Evolutionary conservation across 345 rosid genomes (phyloP).

Genomic region (Citropsis articulata): DNA sequence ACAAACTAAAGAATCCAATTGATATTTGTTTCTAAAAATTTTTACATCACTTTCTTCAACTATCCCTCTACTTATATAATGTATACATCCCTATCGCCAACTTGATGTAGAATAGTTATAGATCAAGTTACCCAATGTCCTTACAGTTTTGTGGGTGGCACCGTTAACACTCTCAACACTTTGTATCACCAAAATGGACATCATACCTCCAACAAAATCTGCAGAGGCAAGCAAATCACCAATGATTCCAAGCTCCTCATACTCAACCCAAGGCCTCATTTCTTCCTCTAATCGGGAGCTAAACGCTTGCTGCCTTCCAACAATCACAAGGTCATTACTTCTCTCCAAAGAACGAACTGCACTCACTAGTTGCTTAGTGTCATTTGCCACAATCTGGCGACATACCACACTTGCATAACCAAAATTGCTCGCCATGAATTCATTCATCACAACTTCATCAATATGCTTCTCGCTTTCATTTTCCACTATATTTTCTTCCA

Average conservation of each 20-base stretch:
- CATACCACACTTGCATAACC: not conserved
- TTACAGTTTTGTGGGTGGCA: too few relatives aligned
- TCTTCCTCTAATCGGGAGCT: slow-evolving; percentile 12
- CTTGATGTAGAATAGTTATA: too few relatives aligned
- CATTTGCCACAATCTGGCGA: not conserved
- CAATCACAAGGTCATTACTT: slow-evolving; percentile 28
- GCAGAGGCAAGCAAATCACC: slow-evolving; percentile 35
- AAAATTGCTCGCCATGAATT: slow-evolving; percentile 9
- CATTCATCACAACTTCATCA: slow-evolving; percentile 14
- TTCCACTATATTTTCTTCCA: not conserved
- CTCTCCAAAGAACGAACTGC: slow-evolving; percentile 9
- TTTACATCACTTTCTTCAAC: too few relatives aligned
- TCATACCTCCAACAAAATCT: slow-evolving; percentile 19
- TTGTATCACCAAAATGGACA: slow-evolving; percentile 32
- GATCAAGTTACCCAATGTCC: too few relatives aligned
- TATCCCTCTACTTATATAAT: too few relatives aligned
- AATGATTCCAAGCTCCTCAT: slow-evolving; percentile 35
- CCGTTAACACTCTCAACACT: not conserved
- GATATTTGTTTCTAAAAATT: too few relatives aligned
- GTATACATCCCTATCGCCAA: too few relatives aligned
- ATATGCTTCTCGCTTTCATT: slow-evolving; percentile 1
- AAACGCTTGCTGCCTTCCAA: slow-evolving; percentile 16
- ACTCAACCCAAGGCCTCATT: slow-evolving; percentile 27
- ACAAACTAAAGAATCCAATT: too few relatives aligned
- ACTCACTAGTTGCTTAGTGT: slow-evolving; percentile 14